Percentiles rank a stretch among this genome's conserved stretches.
These are phyloP conservation scores for Candida nitratophila DNA, from an alignment of 805 yeast species.

Conservation along the genomic window DNA sequence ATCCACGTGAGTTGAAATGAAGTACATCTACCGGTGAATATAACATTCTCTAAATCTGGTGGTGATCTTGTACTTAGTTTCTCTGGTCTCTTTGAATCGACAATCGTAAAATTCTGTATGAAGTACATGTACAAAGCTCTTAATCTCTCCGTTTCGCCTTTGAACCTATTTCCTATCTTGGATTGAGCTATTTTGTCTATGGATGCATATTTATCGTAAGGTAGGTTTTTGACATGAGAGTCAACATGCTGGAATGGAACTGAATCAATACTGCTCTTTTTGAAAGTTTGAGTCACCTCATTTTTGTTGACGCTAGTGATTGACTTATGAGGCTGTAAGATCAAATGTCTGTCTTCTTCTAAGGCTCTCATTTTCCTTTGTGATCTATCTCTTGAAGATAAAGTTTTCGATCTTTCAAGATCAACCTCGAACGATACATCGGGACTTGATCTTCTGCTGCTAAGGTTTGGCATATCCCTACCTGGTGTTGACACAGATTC, in stretches of 20 bases:
- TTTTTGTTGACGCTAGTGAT: conserved; percentile 39
- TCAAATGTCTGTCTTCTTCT: conserved; percentile 51
- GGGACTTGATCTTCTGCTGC: not conserved
- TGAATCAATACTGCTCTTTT: conserved; percentile 13
- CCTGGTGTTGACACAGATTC: conserved; percentile 22
- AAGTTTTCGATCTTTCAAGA: conserved; percentile 64
- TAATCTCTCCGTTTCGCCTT: conserved; percentile 48
- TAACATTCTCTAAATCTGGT: conserved; percentile 22
- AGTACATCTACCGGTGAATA: conserved; percentile 21
- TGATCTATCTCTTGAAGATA: conserved; percentile 62
- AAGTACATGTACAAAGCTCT: conserved; percentile 61
- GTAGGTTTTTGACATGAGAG: conserved; percentile 29
- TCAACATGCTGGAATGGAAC: conserved; percentile 34
- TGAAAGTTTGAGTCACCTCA: conserved; percentile 24
- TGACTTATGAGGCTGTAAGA: conserved; percentile 54
- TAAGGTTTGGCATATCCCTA: not conserved
- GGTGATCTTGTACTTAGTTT: conserved; percentile 23
- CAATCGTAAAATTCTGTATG: conserved; percentile 48
- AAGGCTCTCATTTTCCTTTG: conserved; percentile 59
- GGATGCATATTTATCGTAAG: conserved; percentile 34
- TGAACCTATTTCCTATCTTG: conserved; percentile 45
- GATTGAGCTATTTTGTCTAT: conserved; percentile 49
- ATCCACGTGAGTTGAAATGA: conserved; percentile 67
- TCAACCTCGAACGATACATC: conserved; percentile 29
- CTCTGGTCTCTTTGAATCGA: conserved; percentile 28